A percentile compares a stretch with the other conserved stretches of the same genome.
Evolutionary conservation across 306 rosid species (phyloP).

Genomic region (Begonia masoniana): DNA sequence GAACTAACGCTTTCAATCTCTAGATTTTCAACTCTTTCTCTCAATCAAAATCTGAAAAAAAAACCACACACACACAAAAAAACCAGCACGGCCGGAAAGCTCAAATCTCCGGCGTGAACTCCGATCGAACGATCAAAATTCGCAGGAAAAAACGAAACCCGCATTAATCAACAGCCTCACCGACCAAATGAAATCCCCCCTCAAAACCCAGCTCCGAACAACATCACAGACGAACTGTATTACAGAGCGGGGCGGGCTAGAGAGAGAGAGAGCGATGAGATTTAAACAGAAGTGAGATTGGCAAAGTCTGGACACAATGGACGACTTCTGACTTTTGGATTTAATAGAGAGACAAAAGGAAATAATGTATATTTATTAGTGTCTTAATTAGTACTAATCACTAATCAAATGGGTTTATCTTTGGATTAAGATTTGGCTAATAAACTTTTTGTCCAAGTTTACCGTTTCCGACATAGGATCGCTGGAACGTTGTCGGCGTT

Average conservation of each 20-base stretch:
- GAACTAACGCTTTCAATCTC: conserved; percentile 5
- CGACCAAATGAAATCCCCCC: background rate
- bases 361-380: too few relatives aligned
- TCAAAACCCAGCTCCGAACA: too few relatives aligned
- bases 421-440: background rate
- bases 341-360: conserved; percentile 10
- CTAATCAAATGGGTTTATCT: background rate
- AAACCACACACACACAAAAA: too few relatives aligned
- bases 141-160: background rate
- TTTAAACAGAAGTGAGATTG: conserved; percentile 1
- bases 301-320: conserved; percentile 9
- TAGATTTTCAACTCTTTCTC: background rate
- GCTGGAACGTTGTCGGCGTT: background rate
- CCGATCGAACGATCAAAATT: background rate
- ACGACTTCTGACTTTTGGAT: conserved; percentile 20
- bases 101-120: background rate
- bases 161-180: background rate
- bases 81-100: background rate
- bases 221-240: background rate
- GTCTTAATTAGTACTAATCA: conserved; percentile 2
- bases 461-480: background rate
- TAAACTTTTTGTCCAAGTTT: conserved; percentile 7
- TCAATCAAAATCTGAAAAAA: too few relatives aligned
- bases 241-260: background rate
- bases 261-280: too few relatives aligned